Base-by-base conservation (phyloP, 192 early-diverging fungal species). In the Backusella mclennaniae region DNA sequence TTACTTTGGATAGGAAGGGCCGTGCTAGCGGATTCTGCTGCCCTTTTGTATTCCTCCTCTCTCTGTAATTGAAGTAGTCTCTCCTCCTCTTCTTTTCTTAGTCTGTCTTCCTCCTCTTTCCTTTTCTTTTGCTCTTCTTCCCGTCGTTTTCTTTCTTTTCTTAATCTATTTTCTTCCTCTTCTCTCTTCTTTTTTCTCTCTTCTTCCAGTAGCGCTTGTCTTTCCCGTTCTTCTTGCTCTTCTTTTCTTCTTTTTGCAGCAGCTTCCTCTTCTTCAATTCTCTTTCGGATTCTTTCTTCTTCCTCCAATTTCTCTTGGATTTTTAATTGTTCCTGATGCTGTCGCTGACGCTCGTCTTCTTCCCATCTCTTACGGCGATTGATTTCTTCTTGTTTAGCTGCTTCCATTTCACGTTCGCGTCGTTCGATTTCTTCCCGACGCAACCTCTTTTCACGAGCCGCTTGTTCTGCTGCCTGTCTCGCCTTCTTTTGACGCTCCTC, bases 381-480 rank as follows among this genome's bases (percentile, higher is more conserved):
- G 17, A 33, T n/a, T 29, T 71, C 75, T 52, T 73, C 52, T 35
- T 19, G 39, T 66, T 63, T 69, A 44, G 73, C 73, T 5, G 59
- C 77, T 75, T 83, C 77, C 0, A 76, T 38, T 72, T 80, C 73
- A n/a, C 66, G 74, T 29, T 80, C 66, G 26, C 76, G 76, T 46
- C 53, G 68, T 36, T 67, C 74, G 21, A 72, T 35, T 42, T 73
- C 52, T 42, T 73, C 72, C n/a, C 71, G 74, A 42, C 70, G 29
- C 12, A 73, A 6, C 6, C 78, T 71, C 42, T 79, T 78, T 63
- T 79, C 78, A 49, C 71, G 56, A 52, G 70, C 77, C 6, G 82
- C 78, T 66, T 79, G 67, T 44, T 76, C 70, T 11, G 76, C 75
- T n/a, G 83, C 85, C 4, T 85, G 67, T 31, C 72, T 67, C 6